These are phyloP conservation scores for Hirschfeldia incana DNA, from an alignment of 345 rosid species.

Conservation along the genomic window DNA sequence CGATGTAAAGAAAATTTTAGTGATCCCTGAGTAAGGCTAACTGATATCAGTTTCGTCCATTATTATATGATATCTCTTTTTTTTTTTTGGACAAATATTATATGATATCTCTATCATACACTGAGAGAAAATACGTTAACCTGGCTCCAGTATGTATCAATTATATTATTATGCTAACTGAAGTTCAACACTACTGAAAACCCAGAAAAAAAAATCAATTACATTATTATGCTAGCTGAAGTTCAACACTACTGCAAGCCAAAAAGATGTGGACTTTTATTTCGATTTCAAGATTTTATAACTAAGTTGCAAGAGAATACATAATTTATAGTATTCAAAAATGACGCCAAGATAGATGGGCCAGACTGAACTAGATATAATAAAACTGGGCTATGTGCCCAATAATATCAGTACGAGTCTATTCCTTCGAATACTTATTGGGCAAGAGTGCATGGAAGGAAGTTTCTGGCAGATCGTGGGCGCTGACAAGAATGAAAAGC, in stretches of 20 bases:
- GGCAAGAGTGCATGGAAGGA: not conserved
- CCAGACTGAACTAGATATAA: not conserved
- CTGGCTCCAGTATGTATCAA: not conserved
- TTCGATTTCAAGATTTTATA: not conserved
- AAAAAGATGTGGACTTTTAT: not conserved
- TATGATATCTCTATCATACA: too few species aligned
- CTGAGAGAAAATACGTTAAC: not conserved
- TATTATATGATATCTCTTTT: too few species aligned
- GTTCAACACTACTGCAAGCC: not conserved
- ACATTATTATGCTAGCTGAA: not conserved
- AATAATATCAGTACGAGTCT: not conserved
- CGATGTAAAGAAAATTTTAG: not conserved
- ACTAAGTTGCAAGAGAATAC: not conserved
- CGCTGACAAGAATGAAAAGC: not conserved
- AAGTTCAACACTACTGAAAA: not conserved
- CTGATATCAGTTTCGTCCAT: slow-evolving; percentile 8
- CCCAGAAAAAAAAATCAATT: not conserved
- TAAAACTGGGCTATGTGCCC: not conserved
- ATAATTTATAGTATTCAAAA: not conserved
- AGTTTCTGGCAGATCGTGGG: not conserved
- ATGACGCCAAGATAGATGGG: not conserved
- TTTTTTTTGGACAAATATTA: too few species aligned
- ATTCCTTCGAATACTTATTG: not conserved
- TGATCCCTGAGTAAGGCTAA: slow-evolving; percentile 2
- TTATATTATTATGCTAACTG: not conserved